Base-by-base conservation (phyloP, 2,329 filamentous ascomycete genomes). In the Ophiostoma sp. region DNA sequence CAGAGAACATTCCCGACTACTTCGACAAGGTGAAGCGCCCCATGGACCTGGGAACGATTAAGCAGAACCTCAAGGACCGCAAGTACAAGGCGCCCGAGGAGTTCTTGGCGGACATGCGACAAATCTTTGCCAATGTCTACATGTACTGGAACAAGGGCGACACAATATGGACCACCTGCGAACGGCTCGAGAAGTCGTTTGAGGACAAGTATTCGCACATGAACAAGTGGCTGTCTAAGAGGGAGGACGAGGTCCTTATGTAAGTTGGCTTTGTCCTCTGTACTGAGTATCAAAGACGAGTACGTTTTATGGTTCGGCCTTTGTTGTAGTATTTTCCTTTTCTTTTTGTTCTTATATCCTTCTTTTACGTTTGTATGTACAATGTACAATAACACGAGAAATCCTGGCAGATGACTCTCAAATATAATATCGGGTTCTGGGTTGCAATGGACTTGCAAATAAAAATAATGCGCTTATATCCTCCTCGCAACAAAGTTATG, bases 111-210 rank as follows among this genome's bases (percentile, higher is more conserved):
- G 89, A 91, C 79, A 85, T 91, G 78, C 85, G 87, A 7, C 87
- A 89, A 77, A 91, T 91, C 48, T 90, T 90, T 74, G 80, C 84
- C 33, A 91, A 91, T 79, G 90, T 88, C 79, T 90, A 88, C 79
- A 86, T 84, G n/a, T 91, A 91, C 80, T 90, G 89, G 87, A 86
- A 82, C 66, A 84, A 84, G 75, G 83, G 83, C 33, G 86, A 88
- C 69, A 83, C 84, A 0, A 88, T 90, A 82, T 90, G 85, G 81
- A 78, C 79, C 0, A 84, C 86, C 0, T 88, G 88, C 75, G 84
- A 89, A 80, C 86, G 85, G 75, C 85, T 91, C 69, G 85, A 91
- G 79, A 87, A 86, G 77, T 84, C 81, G 9, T 85, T 82, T 71
- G 78, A 81, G 75, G 81, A 82, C 28, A 82, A 82, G 80, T 91